Evolutionary conservation across 352 stramenopile genomes (phyloP), one percentile per base, ranked within the genome.

Genomic region (Detonula confervacea): DNA sequence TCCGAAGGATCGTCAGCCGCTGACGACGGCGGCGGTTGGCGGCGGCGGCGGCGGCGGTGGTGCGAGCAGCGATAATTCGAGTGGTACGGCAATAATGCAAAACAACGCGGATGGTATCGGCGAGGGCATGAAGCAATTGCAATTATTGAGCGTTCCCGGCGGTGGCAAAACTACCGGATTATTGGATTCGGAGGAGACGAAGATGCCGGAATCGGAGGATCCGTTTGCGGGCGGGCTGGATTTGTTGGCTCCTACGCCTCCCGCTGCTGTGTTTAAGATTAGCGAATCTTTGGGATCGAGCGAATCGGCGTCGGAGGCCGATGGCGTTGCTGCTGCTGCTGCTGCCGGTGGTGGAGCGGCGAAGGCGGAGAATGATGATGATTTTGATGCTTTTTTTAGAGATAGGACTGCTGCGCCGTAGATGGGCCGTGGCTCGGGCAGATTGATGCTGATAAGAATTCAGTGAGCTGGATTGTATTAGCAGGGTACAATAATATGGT

Each of bases 341-440:
- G n/a, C n/a, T n/a, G n/a, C n/a, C n/a, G n/a, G n/a, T n/a, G n/a
- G n/a, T n/a, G 3, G 11, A n/a, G 44, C 22, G 14, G 44, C 18
- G 7, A 24, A 54, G 8, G 44, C 44, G 5, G 44, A 67, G 29
- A 44, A 46, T 1, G 61, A 81, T 37, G 84, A 91, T 62, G 79
- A 88, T 46, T 92, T 92, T 81, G 87, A 92, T 81, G 42, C 72
- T 11, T 91, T 92, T 76, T 92, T 92, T 61, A 87, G 70, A 39
- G 79, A 90, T 70, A 81, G 87, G 71, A 87, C 80, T 24, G 69
- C 59, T 44, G 49, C 57, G 7, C 25, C 51, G n/a, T 55, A 61
- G 27, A 39, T 44, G 11, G n/a, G n/a, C n/a, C n/a, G n/a, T n/a
- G n/a, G n/a, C n/a, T n/a, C n/a, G n/a, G n/a, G n/a, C n/a, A n/a